These are phyloP conservation scores for Heliophila coronopifolia DNA, from an alignment of 441 rosid species.

Conservation along the genomic window DNA sequence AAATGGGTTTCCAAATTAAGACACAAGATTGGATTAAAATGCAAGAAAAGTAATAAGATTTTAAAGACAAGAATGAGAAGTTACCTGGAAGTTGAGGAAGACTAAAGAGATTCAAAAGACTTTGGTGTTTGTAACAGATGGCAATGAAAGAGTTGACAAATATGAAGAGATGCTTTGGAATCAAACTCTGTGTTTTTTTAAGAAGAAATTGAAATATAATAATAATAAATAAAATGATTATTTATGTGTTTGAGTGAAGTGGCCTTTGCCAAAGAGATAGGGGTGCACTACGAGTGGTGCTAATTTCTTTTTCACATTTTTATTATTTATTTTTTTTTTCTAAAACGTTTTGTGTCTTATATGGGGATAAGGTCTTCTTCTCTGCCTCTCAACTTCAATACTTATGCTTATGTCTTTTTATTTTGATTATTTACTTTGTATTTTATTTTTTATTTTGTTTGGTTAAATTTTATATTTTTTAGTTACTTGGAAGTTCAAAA, in stretches of 20 bases:
- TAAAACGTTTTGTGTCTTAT: no score
- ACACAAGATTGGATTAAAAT: constrained; percentile 21
- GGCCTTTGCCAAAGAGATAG: constrained; percentile 71
- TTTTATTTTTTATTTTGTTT: no score
- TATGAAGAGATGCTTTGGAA: constrained; percentile 6
- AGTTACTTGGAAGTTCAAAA: no score
- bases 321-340: no score
- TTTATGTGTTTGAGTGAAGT: constrained; percentile 18
- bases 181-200: not conserved
- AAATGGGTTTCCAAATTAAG: not conserved
- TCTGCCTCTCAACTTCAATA: no score
- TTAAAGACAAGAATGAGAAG: constrained; percentile 4
- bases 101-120: constrained; percentile 28
- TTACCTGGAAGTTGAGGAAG: constrained; percentile 27
- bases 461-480: no score
- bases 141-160: constrained; percentile 23
- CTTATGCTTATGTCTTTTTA: no score
- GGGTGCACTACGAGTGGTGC: constrained; percentile 65
- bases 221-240: not conserved
- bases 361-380: no score
- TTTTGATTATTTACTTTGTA: no score
- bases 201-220: not conserved
- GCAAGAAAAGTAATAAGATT: not conserved
- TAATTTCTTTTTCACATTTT: no score
- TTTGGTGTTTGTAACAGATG: constrained; percentile 30